Evolutionary conservation across 305 asterid species (phyloP).

Genomic region (Fraxinus velutina): DNA sequence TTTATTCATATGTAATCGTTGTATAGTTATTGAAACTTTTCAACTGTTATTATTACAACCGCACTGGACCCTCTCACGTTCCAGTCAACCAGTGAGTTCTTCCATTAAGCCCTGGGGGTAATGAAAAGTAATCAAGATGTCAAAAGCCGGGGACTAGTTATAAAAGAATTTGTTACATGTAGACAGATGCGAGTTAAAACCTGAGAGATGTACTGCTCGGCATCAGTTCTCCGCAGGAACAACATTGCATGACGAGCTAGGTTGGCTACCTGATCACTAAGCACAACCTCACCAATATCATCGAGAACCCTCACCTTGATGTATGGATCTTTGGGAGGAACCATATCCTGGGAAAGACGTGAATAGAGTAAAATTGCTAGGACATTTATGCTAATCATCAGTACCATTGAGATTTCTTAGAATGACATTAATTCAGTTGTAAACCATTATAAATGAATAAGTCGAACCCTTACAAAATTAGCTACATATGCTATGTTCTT

Average conservation of each 20-base stretch:
- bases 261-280: slow-evolving; percentile 75
- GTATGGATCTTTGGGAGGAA: slow-evolving; percentile 97
- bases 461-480: background rate
- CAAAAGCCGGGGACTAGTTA: background rate
- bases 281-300: slow-evolving; percentile 72
- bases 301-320: slow-evolving; percentile 84
- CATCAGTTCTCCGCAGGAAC: slow-evolving; percentile 85
- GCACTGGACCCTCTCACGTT: background rate
- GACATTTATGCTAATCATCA: background rate
- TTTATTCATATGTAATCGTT: background rate
- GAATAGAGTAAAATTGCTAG: background rate
- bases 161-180: background rate
- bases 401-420: background rate
- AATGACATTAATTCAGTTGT: background rate
- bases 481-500: too few species aligned
- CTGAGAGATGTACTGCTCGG: slow-evolving; percentile 82
- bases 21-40: background rate
- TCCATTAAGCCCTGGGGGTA: slow-evolving; percentile 67
- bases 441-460: background rate
- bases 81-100: slow-evolving; percentile 55
- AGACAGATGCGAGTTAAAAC: slow-evolving; percentile 27
- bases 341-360: slow-evolving; percentile 57
- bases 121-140: slow-evolving; percentile 12
- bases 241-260: slow-evolving; percentile 78
- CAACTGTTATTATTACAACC: background rate